Conservation (phyloP, 371 early-diverging fungal species). For the Mucor mucedo region DNA sequence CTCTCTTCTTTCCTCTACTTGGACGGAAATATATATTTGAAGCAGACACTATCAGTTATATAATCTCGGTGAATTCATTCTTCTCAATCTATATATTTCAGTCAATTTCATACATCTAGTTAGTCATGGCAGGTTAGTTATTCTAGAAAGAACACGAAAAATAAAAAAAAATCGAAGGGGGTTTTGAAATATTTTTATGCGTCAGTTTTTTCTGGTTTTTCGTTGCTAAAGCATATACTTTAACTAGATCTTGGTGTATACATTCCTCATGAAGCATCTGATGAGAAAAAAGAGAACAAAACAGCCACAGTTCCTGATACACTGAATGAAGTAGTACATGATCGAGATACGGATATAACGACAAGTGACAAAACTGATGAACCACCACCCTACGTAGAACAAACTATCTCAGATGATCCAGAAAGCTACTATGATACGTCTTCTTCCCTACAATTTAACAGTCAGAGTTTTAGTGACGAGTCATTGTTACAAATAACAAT, state of each 20-base stretch:
- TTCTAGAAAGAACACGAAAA: not conserved
- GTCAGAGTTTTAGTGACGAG: not conserved
- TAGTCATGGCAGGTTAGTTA: constrained; percentile 1
- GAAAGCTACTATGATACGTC: constrained; percentile 4
- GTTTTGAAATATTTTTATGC: constrained; percentile 2
- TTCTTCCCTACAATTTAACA: not conserved
- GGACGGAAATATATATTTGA: no score
- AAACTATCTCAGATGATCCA: not conserved
- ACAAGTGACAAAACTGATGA: not conserved
- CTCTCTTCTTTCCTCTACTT: not conserved
- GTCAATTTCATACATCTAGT: no score
- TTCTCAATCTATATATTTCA: not conserved
- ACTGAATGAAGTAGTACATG: not conserved
- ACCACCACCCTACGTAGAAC: constrained; percentile 14
- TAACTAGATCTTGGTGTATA: constrained; percentile 4
- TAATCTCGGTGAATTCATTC: not conserved
- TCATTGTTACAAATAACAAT: not conserved
- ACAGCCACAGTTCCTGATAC: not conserved
- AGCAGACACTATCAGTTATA: not conserved
- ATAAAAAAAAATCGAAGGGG: not conserved
- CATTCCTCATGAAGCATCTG: not conserved
- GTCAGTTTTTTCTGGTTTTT: not conserved
- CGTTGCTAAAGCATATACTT: not conserved
- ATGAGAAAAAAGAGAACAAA: not conserved
- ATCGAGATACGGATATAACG: constrained; percentile 4